phyloP scores from a whole-genome alignment of 2,329 filamentous ascomycete genomes.

The Aspergillus awamori region DNA sequence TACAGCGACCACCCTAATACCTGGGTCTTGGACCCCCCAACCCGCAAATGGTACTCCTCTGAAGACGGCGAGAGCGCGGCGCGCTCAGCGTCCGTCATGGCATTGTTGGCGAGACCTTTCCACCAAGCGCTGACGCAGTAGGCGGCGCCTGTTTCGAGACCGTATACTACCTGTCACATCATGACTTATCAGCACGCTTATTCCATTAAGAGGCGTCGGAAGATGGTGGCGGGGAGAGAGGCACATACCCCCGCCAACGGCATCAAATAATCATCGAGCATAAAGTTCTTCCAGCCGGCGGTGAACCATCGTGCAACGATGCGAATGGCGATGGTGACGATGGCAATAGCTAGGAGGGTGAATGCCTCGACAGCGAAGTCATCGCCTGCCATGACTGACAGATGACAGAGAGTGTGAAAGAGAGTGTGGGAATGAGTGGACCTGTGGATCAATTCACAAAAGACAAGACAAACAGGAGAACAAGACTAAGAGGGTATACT shows the following conservation, averaged over 20 bases:
- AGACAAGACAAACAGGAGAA: not conserved
- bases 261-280: conserved; percentile 63
- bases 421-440: not conserved
- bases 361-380: conserved; percentile 52
- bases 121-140: conserved; percentile 55
- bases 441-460: not conserved
- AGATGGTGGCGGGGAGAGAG: no score
- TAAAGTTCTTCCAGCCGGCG: conserved; percentile 55
- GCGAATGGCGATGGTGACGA: conserved; percentile 55
- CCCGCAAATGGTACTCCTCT: conserved; percentile 53
- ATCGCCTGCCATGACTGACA: conserved; percentile 19
- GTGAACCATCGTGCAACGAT: conserved; percentile 52
- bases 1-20: conserved; percentile 60
- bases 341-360: conserved; percentile 55
- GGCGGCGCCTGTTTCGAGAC: conserved; percentile 53
- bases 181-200: conserved; percentile 23
- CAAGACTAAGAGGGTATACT: no score
- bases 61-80: conserved; percentile 47
- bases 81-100: conserved; percentile 58
- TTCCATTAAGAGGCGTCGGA: not conserved
- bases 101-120: conserved; percentile 59
- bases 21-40: conserved; percentile 58
- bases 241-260: conserved; percentile 53
- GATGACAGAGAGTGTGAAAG: not conserved
- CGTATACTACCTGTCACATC: conserved; percentile 52